Evolutionary conservation across 2,329 filamentous ascomycete species (phyloP), one percentile per base, ranked within the genome.

Genomic region (Calonectria crousiana): DNA sequence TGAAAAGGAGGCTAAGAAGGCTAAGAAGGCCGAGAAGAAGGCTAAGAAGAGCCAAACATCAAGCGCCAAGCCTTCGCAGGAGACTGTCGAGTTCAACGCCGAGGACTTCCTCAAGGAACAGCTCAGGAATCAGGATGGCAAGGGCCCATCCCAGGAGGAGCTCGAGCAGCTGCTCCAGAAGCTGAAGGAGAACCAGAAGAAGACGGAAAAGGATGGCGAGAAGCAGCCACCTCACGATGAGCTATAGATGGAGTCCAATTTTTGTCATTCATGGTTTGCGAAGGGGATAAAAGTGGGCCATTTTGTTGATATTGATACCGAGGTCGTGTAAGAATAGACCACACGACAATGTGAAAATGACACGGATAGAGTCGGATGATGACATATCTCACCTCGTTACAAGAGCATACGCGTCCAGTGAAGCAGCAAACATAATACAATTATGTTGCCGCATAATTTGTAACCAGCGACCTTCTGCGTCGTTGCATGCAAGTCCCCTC

Each of bases 11-110:
- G 86, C 86, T 78, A 88, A 87, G 75, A 84, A 84, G 76, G 84
- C 86, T 71, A 88, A 88, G 81, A 90, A 90, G 83, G 81, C 82
- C n/a, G 85, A 86, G 79, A 83, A 81, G 47, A 86, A 86, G 80
- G 80, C 82, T 34, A 86, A 87, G 82, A 82, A 84, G 76, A 79
- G 84, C 74, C 86, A 87, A 76, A 80, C 82, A 13, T 83, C 83
- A 74, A 81, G 81, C 71, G 77, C 79, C 76, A 81, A 84, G 74
- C 62, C 84, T 73, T 78, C 85, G 28, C 81, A 85, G 51, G 81
- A 84, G 78, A 88, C 86, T 10, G 78, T 88, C 71, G 86, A 90
- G 77, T 77, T 87, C 32, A 84, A 84, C 49, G 81, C 83, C 47
- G 86, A 91, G 79, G 87, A 89, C 78, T 89, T 92, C 67, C 75